Percentiles rank a stretch among this genome's conserved stretches.
Conservation (phyloP, 208 protist genomes). For the Acanthamoeba pearcei region DNA sequence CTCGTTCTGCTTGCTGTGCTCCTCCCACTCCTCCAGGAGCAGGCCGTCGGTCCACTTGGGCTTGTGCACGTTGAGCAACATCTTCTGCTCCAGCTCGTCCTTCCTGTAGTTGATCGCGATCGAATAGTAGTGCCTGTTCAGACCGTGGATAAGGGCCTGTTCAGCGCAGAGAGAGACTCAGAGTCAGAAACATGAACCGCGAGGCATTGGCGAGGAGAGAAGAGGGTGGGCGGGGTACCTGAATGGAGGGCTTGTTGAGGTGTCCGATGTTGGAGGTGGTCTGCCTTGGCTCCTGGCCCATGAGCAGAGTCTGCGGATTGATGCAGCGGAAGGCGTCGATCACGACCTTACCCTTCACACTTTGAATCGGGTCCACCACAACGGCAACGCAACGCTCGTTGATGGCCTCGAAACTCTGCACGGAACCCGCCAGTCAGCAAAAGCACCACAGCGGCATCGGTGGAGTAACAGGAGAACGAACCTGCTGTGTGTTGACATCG, state of each 20-base stretch:
- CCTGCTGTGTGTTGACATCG: constrained; percentile 99
- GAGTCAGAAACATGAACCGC: not conserved
- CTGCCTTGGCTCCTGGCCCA: constrained; percentile 97
- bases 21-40: constrained; percentile 91
- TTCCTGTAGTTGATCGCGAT: constrained; percentile 99
- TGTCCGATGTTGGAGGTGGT: constrained; percentile 99
- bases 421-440: constrained; percentile 67
- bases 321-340: constrained; percentile 99
- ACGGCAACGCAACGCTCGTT: constrained; percentile 99
- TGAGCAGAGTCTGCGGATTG: constrained; percentile 92
- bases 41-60: constrained; percentile 99
- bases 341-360: constrained; percentile 99
- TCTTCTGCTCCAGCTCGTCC: constrained; percentile 99
- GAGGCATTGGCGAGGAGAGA: constrained; percentile 12
- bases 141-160: constrained; percentile 96
- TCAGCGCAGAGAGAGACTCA: not conserved
- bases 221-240: constrained; percentile 79
- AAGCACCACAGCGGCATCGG: constrained; percentile 15
- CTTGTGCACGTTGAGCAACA: constrained; percentile 99
- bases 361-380: constrained; percentile 99
- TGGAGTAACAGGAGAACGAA: constrained; percentile 40
- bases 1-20: constrained; percentile 91
- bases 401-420: constrained; percentile 97
- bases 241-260: constrained; percentile 98
- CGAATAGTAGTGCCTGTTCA: constrained; percentile 99